Evolutionary conservation across 75 land plant species (phyloP).

Genomic region (Sequoia sempervirens): DNA sequence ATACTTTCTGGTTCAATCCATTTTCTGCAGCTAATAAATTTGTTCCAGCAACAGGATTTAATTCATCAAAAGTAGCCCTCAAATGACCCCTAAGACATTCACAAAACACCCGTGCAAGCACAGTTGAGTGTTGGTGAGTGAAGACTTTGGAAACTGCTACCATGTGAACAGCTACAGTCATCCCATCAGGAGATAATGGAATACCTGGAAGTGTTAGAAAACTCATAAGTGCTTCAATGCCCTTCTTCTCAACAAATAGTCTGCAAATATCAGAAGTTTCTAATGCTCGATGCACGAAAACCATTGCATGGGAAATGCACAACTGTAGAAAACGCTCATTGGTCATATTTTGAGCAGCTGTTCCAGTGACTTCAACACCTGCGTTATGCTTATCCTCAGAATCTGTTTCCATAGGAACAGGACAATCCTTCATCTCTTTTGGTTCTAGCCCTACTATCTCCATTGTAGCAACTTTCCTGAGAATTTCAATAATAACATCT

Average conservation of each 20-base stretch:
- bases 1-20: slow-evolving; percentile 28
- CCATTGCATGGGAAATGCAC: slow-evolving; percentile 88
- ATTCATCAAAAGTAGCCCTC: slow-evolving; percentile 46
- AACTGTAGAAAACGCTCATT: slow-evolving; percentile 70
- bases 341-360: slow-evolving; percentile 31
- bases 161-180: slow-evolving; percentile 86
- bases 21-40: slow-evolving; percentile 42
- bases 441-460: slow-evolving; percentile 33
- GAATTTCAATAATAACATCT: slow-evolving; percentile 70
- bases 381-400: slow-evolving; percentile 37
- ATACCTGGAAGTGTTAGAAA: slow-evolving; percentile 76
- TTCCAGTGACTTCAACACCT: slow-evolving; percentile 21
- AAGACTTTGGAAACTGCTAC: slow-evolving; percentile 86
- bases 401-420: slow-evolving; percentile 85
- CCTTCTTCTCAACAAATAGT: slow-evolving; percentile 88
- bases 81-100: slow-evolving; percentile 70
- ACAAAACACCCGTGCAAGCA: slow-evolving; percentile 79
- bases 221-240: slow-evolving; percentile 85
- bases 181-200: slow-evolving; percentile 86
- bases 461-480: slow-evolving; percentile 44
- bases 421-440: slow-evolving; percentile 24
- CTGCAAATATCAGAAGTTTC: slow-evolving; percentile 91
- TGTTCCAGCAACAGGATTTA: slow-evolving; percentile 28
- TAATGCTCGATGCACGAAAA: slow-evolving; percentile 77
- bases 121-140: slow-evolving; percentile 84